These are phyloP conservation scores for Amanita rimosa DNA, from an alignment of 768 basidiomycete genomes.

Conservation along the genomic window DNA sequence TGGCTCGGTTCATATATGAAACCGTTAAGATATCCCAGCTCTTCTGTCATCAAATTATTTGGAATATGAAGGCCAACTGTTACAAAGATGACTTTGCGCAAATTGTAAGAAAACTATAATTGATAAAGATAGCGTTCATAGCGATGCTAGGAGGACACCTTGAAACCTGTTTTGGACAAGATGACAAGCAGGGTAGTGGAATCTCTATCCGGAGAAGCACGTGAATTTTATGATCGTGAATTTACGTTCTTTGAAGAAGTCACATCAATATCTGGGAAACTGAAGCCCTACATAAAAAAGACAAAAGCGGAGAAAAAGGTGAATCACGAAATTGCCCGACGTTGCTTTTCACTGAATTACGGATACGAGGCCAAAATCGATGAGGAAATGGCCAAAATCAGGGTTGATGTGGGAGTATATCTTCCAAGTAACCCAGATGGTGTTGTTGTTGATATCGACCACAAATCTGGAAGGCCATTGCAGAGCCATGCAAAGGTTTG, in stretches of 20 bases:
- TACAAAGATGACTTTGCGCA: slow-evolving; percentile 87
- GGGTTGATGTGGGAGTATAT: slow-evolving; percentile 91
- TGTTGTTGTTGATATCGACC: slow-evolving; percentile 92
- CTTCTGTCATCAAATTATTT: slow-evolving; percentile 99
- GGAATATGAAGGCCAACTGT: slow-evolving; percentile 99
- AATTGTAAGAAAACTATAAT: slow-evolving; percentile 35
- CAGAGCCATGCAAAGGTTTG: slow-evolving; percentile 95
- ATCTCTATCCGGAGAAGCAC: slow-evolving; percentile 82
- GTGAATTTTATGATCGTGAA: slow-evolving; percentile 86
- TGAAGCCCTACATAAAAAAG: slow-evolving; percentile 94
- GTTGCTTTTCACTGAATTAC: background rate
- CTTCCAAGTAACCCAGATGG: slow-evolving; percentile 97
- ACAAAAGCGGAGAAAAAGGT: slow-evolving; percentile 96
- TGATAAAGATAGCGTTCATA: background rate
- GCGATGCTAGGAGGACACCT: slow-evolving; percentile 67
- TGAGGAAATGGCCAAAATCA: slow-evolving; percentile 96
- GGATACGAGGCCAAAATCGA: slow-evolving; percentile 83
- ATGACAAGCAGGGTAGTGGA: slow-evolving; percentile 75
- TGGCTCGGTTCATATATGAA: slow-evolving; percentile 91
- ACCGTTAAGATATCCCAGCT: slow-evolving; percentile 94
- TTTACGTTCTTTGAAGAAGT: slow-evolving; percentile 95
- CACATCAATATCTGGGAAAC: slow-evolving; percentile 94
- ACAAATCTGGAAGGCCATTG: slow-evolving; percentile 89
- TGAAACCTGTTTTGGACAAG: slow-evolving; percentile 90
- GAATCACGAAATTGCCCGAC: background rate